Base-by-base conservation (phyloP, 768 basidiomycete genomes). In the Serendipita sp. region DNA sequence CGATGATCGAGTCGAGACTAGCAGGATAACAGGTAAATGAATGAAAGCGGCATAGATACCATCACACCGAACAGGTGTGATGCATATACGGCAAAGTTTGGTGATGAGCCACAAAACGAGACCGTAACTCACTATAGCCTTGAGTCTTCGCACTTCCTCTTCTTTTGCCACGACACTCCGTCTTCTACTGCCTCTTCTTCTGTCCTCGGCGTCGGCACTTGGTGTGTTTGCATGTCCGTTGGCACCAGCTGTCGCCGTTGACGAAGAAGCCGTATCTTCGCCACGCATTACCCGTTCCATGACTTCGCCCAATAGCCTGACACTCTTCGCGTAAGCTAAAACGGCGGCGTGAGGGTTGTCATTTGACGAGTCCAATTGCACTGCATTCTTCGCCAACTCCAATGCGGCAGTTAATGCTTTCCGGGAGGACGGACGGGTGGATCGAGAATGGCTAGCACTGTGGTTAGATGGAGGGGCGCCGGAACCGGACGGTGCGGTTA, bases 281-380 rank as follows among this genome's bases (percentile, higher is more conserved):
- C 89, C 89, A 70, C 85, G 80, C 74, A 88, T 80, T 1, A 94
- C 92, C 45, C 91, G 78, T 70, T 90, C 88, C 92, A 95, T 95
- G 63, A 95, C 92, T 73, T 91, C 89, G 70, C 86, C 89, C 34
- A 95, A 78, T 32, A 95, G 78, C 47, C 87, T 83, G 46, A 95
- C 92, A 70, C 88, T 89, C 73, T 84, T 85, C 11, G 84, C 85
- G 72, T 95, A 95, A 0, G 92, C 92, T 56, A 84, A 77, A n/a
- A 95, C 88, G 2, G 92, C 92, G 44, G 85, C 89, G 69, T 88
- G 81, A 15, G 91, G 90, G 69, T 92, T 88, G 72, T 93, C 88
- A 67, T 91, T 91, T 15, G 85, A 88, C 3, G 87, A 83, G 72
- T 95, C 92, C 41, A 93, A 83, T 69, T 84, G 83, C 47, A 95